These are phyloP conservation scores for Xylaria sp. DNA, from an alignment of 2,329 filamentous ascomycete species.

Conservation along the genomic window DNA sequence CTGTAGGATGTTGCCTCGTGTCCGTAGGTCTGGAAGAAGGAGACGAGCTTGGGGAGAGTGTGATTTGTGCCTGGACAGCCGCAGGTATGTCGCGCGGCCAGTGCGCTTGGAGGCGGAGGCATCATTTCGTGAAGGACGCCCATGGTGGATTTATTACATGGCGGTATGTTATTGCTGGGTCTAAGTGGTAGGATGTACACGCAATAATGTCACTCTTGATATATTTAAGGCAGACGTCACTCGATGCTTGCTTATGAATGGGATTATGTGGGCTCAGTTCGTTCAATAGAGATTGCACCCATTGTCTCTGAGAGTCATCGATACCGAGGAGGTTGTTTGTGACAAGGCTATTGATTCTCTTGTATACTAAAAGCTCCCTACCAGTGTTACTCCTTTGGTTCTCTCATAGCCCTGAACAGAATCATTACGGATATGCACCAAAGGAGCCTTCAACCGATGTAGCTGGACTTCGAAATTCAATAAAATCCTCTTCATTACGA, in stretches of 20 bases:
- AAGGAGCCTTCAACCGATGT: neutral
- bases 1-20: neutral
- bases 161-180: too few relatives aligned
- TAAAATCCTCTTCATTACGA: neutral
- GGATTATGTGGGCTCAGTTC: neutral
- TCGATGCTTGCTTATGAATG: neutral
- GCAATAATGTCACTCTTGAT: too few relatives aligned
- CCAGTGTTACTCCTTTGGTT: neutral
- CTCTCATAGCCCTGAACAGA: neutral
- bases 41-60: constrained; percentile 20
- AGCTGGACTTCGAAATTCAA: too few relatives aligned
- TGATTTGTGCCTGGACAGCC: constrained; percentile 19
- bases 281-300: neutral
- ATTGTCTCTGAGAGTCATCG: neutral
- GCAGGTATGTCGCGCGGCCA: constrained; percentile 6
- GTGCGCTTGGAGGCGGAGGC: neutral
- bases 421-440: neutral
- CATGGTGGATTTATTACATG: neutral
- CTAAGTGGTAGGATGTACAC: too few relatives aligned
- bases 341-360: neutral
- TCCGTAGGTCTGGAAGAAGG: constrained; percentile 10
- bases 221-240: too few relatives aligned
- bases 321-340: neutral
- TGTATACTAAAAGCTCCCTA: neutral
- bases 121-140: neutral